Evolutionary conservation across 2,329 filamentous ascomycete species (phyloP).

Genomic region (Colletotrichum coccodes): DNA sequence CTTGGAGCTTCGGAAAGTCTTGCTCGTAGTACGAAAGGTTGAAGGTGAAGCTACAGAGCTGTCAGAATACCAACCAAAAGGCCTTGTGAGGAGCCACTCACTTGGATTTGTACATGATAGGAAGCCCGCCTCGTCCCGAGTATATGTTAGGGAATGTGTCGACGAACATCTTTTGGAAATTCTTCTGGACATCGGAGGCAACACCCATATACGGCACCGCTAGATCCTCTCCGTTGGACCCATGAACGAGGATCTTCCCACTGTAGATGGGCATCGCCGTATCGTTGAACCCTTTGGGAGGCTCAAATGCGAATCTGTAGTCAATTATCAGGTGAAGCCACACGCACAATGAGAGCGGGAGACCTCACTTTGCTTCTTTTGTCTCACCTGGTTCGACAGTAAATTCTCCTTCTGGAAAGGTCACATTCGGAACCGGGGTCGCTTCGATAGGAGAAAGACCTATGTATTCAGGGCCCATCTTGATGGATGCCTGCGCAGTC

Average conservation of each 20-base stretch:
- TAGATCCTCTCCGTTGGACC: conserved; percentile 51
- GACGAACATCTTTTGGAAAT: conserved; percentile 11
- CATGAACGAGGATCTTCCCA: conserved; percentile 53
- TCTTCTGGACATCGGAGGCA: conserved; percentile 6
- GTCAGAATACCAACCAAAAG: not conserved
- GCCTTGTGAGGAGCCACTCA: not conserved
- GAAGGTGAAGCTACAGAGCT: conserved; percentile 19
- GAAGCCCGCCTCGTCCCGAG: not conserved
- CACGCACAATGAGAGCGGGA: not conserved
- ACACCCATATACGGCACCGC: conserved; percentile 51
- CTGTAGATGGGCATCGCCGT: conserved; percentile 53
- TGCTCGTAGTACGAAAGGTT: conserved; percentile 15
- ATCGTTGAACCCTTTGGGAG: conserved; percentile 37
- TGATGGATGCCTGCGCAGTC: not conserved
- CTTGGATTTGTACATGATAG: conserved; percentile 23
- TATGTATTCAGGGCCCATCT: not conserved
- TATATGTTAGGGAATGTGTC: conserved; percentile 1
- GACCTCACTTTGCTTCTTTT: conserved; percentile 31
- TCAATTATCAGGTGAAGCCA: not conserved
- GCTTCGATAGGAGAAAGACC: not conserved
- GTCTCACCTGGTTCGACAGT: conserved; percentile 40
- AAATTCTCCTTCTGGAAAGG: conserved; percentile 22
- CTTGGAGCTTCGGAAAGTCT: conserved; percentile 23
- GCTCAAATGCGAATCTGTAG: conserved; percentile 39
- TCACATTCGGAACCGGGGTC: conserved; percentile 2